Base-by-base conservation (phyloP, 805 yeast genomes). In the Scheffersomyces spartinae region DNA sequence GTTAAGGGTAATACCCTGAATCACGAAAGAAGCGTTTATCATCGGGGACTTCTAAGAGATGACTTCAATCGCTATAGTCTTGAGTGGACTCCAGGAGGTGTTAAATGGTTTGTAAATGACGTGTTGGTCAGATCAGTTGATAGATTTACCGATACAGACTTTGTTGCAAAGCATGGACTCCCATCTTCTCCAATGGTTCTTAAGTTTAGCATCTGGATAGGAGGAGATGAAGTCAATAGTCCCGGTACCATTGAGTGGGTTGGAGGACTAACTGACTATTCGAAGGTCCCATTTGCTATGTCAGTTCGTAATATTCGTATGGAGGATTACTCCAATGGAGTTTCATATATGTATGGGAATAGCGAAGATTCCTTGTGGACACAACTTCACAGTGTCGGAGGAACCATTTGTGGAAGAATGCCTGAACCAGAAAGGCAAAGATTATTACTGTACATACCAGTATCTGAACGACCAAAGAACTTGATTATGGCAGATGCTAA, bases 231-330 rank as follows among this genome's bases (percentile, higher is more conserved):
- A 7, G 26, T 24, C 6, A 57, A 55, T 24, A 36, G 29, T 7
- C 34, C 32, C 11, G 66, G 64, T 5, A 59, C 66, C 4, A 45
- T 57, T 11, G 27, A 33, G 21, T 59, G 64, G 66, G 54, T 62
- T 3, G 64, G 64, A 0, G 66, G 63, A 1, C 15, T 25, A 11
- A 48, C 63, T 7, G 43, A 49, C 28, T 59, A 48, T 32, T 15
- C 15, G 3, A 31, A 43, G 12, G 31, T 43, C 14, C 66, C 66
- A 2, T 53, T 46, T 24, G 20, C 33, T 7, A 58, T 57, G 64
- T 26, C 29, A 18, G 45, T 53, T 5, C 38, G 30, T 11, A 40
- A 40, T 18, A 17, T 47, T 4, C 19, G 29, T 7, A 48, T 44
- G 6, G 26, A 9, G 16, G 28, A 7, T 17, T 17, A 7, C 7